phyloP scores from a whole-genome alignment of 2,329 filamentous ascomycete genomes.

The Cucurbitaria berberidis region DNA sequence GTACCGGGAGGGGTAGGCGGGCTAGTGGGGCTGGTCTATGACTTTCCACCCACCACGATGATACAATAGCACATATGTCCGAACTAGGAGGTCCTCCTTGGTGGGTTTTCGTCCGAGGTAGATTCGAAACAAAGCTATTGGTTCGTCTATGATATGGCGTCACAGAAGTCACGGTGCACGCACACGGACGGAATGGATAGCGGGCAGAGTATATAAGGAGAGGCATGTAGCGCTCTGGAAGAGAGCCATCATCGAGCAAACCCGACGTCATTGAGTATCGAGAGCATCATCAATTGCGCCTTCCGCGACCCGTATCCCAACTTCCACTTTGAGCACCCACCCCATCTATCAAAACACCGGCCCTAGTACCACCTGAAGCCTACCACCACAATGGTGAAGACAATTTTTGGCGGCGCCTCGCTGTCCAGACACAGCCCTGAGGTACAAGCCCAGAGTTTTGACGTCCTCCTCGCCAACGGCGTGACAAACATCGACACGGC shows the following conservation, averaged over 20 bases:
- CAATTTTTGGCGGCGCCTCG: constrained; percentile 45
- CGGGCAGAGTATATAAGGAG: neutral
- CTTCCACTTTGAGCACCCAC: neutral
- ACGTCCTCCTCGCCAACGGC: constrained; percentile 40
- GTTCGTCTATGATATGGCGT: neutral
- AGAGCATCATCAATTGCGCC: constrained; percentile 3
- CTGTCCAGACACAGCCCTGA: constrained; percentile 24
- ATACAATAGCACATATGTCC: neutral
- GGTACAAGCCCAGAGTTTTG: constrained; percentile 26
- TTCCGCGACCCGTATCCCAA: neutral
- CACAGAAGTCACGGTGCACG: neutral
- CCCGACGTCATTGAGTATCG: neutral
- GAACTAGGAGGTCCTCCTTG: too few relatives aligned
- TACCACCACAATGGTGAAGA: constrained; percentile 40
- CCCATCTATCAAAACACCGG: neutral
- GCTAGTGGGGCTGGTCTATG: constrained; percentile 3
- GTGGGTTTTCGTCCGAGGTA: too few relatives aligned
- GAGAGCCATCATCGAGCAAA: neutral
- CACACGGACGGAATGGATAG: neutral
- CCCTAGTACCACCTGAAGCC: neutral
- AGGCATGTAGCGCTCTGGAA: neutral
- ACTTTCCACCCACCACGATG: neutral
- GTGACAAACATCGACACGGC: constrained; percentile 52
- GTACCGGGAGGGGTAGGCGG: constrained; percentile 1
- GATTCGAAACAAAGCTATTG: neutral